Evolutionary conservation across 768 basidiomycete genomes (phyloP), one percentile per base, ranked within the genome.

Genomic region (Daedalea quercina): DNA sequence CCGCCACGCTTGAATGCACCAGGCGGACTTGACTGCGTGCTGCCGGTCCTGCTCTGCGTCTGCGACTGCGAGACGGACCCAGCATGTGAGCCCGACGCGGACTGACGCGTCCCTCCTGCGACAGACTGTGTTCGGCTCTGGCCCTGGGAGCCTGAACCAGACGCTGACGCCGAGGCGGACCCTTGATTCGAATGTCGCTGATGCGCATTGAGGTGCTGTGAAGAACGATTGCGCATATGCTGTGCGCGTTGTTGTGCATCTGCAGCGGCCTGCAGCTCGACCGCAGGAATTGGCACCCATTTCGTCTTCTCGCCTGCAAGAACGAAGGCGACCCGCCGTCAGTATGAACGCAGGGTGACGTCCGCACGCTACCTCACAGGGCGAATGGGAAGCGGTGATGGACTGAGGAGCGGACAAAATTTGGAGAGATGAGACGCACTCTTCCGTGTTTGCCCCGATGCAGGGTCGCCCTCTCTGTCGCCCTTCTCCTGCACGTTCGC

Each of bases 201-300:
- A 28, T 51, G 47, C 25, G 23, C 31, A 23, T 47, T 19, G n/a
- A 33, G 62, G 63, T 20, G 67, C 55, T 37, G 60, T 44, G 22
- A 58, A 15, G 37, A 48, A n/a, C 61, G 63, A 42, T 54, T 51
- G 50, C 57, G 60, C 24, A 60, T 47, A 2, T 60, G 60, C 6
- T 57, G 53, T 6, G 57, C 40, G 13, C 64, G 65, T 2, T 40
- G 37, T 19, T 40, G 57, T 7, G 74, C 72, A 55, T 81, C 78
- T 11, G 75, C 73, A 15, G 79, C 73, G 6, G 77, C 79, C 59
- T 78, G 77, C 15, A 82, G 69, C 58, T 83, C 81, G 49, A 73
- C 68, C 0, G 78, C 68, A 1, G 81, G 80, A 41, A 83, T 79
- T n/a, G 73, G 71, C 0, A 77, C 73, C 82, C 82, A 83, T 67